A percentile compares a stretch with the other conserved stretches of the same genome.
These are phyloP conservation scores for Thermothelomyces thermophilus DNA, from an alignment of 2,329 filamentous ascomycete species.

Conservation along the genomic window DNA sequence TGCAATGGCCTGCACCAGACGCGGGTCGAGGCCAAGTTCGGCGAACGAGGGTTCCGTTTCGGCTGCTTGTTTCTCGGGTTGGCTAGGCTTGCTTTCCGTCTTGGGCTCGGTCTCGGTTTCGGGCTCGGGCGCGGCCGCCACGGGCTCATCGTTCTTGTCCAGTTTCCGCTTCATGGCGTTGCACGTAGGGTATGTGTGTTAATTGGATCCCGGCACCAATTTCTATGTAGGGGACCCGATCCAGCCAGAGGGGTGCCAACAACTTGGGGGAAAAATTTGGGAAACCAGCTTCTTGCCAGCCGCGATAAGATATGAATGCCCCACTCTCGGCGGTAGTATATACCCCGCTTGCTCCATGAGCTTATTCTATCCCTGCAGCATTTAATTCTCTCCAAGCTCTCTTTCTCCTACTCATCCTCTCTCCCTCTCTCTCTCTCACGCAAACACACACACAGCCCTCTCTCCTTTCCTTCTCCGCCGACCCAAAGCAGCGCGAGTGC, in stretches of 20 bases:
- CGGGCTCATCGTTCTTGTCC: slow-evolving; percentile 46
- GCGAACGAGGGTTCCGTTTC: slow-evolving; percentile 55
- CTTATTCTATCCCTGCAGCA: slow-evolving; percentile 5
- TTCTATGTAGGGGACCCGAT: not conserved
- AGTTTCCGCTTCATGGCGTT: slow-evolving; percentile 55
- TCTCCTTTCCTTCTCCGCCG: too few species aligned
- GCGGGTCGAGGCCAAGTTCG: slow-evolving; percentile 71
- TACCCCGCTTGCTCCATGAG: slow-evolving; percentile 6
- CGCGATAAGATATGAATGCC: slow-evolving; percentile 9
- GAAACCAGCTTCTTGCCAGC: not conserved
- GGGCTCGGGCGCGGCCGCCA: slow-evolving; percentile 26
- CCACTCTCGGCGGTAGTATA: not conserved
- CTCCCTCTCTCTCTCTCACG: too few species aligned
- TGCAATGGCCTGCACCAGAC: slow-evolving; percentile 78
- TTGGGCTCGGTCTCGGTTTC: slow-evolving; percentile 20
- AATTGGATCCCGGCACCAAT: not conserved
- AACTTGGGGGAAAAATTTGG: slow-evolving; percentile 8
- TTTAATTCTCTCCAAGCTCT: too few species aligned
- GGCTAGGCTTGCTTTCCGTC: slow-evolving; percentile 23
- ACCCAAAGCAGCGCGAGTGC: too few species aligned
- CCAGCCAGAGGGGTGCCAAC: too few species aligned
- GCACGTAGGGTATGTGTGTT: not conserved
- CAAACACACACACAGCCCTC: too few species aligned
- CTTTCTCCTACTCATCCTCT: not conserved
- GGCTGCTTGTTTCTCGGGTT: slow-evolving; percentile 8